Evolutionary conservation across 2,329 filamentous ascomycete genomes (phyloP), one percentile per base, ranked within the genome.

Genomic region (Dactylellina leptospora): DNA sequence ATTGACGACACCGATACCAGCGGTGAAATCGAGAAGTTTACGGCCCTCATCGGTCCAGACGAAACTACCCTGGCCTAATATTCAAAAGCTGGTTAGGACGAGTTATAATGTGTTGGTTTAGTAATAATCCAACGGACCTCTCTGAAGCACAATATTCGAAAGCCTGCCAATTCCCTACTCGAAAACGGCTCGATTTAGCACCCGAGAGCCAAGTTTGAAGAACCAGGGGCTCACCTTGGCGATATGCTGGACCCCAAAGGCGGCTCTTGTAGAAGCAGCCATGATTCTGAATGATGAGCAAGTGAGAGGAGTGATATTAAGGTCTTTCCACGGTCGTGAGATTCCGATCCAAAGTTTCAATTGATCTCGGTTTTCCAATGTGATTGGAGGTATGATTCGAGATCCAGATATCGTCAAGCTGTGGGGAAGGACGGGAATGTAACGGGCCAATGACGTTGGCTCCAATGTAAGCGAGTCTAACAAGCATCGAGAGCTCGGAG

Each of bases 31-130:
- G 13, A 72, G 54, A n/a, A 59, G 18, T 27, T 72, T 72, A 13
- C 59, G 68, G 10, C 68, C 68, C 23, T 72, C 68, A 59, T 64
- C 54, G 22, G 68, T 72, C 68, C 68, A 72, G 28, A 72, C 68
- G 22, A 48, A 72, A 22, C 68, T 72, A 3, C 68, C 68, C 23
- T 58, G 44, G 9, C 68, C 68, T 72, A n/a, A 8, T 5, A 33
- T 9, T 3, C n/a, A 22, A 36, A 1, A 10, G 27, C 16, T 38
- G 13, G 45, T 10, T 47, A 47, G 16, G 8, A 11, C 16, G 10
- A 45, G 40, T 22, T 5, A 9, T n/a, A 28, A 56, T 64, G 68
- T 58, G 68, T 72, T 64, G 68, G 33, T 28, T 4, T 3, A 3
- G 38, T 13, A 1, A 48, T 47, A 72, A 64, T 60, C 18, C 68